Conservation (phyloP, 352 stramenopile species). For the Phytophthora idaei region DNA sequence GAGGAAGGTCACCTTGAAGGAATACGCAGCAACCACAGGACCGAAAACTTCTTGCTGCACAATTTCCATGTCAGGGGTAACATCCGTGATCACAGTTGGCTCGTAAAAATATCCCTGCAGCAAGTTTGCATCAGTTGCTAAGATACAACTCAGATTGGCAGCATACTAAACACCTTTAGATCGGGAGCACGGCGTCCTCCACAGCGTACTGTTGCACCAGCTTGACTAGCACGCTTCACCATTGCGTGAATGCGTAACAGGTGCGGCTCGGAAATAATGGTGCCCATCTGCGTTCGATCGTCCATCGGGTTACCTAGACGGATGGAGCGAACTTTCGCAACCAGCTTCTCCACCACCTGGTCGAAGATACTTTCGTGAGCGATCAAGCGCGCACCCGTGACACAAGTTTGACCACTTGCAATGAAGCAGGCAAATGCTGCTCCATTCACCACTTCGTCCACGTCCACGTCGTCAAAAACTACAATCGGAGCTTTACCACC, state of each 20-base stretch:
- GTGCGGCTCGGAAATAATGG: slow-evolving; percentile 65
- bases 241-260: slow-evolving; percentile 68
- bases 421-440: slow-evolving; percentile 76
- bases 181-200: slow-evolving; percentile 67
- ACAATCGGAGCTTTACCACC: slow-evolving; percentile 75
- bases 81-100: slow-evolving; percentile 90
- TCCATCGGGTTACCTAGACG: slow-evolving; percentile 61
- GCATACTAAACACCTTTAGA: slow-evolving; percentile 27
- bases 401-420: slow-evolving; percentile 81
- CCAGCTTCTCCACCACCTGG: slow-evolving; percentile 66
- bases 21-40: slow-evolving; percentile 65
- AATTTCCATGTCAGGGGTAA: slow-evolving; percentile 74
- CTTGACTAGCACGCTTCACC: slow-evolving; percentile 75
- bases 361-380: slow-evolving; percentile 83
- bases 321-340: slow-evolving; percentile 58
- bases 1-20: slow-evolving; percentile 35
- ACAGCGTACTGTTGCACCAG: slow-evolving; percentile 77
- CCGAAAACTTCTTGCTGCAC: slow-evolving; percentile 90
- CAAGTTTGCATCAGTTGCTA: slow-evolving; percentile 1
- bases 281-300: slow-evolving; percentile 64
- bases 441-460: slow-evolving; percentile 65
- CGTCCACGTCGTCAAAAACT: slow-evolving; percentile 67
- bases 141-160: not conserved
- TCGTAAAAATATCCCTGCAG: slow-evolving; percentile 88
- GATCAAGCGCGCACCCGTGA: slow-evolving; percentile 82